These are phyloP conservation scores for Alternaria conjuncta DNA, from an alignment of 2,329 filamentous ascomycete genomes.

Conservation along the genomic window DNA sequence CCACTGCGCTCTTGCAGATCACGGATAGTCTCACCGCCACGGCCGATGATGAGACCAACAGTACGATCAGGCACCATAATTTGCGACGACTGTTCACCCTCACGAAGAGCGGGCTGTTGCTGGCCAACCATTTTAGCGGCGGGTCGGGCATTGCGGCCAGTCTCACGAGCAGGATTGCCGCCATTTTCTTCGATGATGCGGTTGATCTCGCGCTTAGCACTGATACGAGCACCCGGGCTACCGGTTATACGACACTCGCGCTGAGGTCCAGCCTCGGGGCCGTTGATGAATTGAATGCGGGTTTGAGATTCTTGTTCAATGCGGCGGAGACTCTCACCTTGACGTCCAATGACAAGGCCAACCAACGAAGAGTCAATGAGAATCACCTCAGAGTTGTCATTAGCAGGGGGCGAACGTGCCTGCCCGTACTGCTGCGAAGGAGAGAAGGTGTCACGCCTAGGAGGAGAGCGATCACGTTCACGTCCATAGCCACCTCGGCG, in stretches of 20 bases:
- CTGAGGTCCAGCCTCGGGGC: slow-evolving; percentile 73
- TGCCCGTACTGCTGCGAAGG: slow-evolving; percentile 63
- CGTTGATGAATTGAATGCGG: slow-evolving; percentile 85
- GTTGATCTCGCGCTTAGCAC: slow-evolving; percentile 83
- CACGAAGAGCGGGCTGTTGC: slow-evolving; percentile 63
- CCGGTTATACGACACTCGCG: slow-evolving; percentile 89
- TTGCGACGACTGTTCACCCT: slow-evolving; percentile 85
- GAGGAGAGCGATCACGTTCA: slow-evolving; percentile 75
- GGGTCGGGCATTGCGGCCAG: slow-evolving; percentile 49
- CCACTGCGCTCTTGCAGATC: slow-evolving; percentile 89
- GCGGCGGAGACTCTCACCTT: slow-evolving; percentile 85
- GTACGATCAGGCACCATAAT: slow-evolving; percentile 96
- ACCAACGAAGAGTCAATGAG: slow-evolving; percentile 86
- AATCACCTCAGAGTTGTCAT: slow-evolving; percentile 81
- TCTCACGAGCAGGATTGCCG: slow-evolving; percentile 55
- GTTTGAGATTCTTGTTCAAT: slow-evolving; percentile 84
- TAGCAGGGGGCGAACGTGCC: slow-evolving; percentile 64
- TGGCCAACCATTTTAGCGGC: slow-evolving; percentile 46
- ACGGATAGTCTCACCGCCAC: slow-evolving; percentile 89
- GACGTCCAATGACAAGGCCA: slow-evolving; percentile 87
- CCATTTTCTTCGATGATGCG: slow-evolving; percentile 87
- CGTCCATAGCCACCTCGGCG: slow-evolving; percentile 65
- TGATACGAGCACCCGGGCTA: slow-evolving; percentile 70
- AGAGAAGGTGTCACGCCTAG: slow-evolving; percentile 66
- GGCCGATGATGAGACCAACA: slow-evolving; percentile 91